Evolutionary conservation across 148 eudicot genomes (phyloP).

Genomic region (Fagopyrum tataricum): DNA sequence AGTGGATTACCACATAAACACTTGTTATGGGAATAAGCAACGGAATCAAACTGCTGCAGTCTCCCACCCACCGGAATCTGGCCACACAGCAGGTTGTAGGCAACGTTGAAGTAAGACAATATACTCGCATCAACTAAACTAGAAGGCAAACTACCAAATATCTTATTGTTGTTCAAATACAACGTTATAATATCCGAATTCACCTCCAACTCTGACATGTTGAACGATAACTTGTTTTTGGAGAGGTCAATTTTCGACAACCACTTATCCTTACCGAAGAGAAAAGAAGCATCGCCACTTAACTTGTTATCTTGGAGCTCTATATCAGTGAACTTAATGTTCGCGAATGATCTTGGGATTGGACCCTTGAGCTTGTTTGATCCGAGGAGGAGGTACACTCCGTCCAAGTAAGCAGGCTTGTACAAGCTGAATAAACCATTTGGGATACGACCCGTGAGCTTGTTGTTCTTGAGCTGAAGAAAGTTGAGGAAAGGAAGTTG

Average conservation of each 20-base stretch:
- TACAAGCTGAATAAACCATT: neutral
- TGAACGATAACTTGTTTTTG: constrained; percentile 14
- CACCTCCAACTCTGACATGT: constrained; percentile 17
- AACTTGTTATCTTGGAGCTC: neutral
- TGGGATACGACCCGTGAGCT: neutral
- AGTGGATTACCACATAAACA: constrained; percentile 56
- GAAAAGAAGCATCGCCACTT: neutral
- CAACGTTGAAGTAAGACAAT: constrained; percentile 27
- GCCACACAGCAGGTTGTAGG: constrained; percentile 45
- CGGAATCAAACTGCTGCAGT: constrained; percentile 21
- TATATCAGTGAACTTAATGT: neutral
- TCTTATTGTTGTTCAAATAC: constrained; percentile 18
- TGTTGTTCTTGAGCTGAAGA: neutral
- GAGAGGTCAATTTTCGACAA: neutral
- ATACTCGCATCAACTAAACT: neutral
- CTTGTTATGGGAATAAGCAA: constrained; percentile 30
- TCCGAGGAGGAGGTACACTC: neutral
- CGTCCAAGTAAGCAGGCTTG: neutral
- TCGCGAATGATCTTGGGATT: neutral
- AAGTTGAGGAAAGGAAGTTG: neutral
- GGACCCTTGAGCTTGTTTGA: neutral
- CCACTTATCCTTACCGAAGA: neutral
- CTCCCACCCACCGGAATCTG: constrained; percentile 29
- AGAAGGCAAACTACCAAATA: constrained; percentile 16
- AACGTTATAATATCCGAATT: neutral